Conservation (phyloP, 352 stramenopile genomes). For the Phytopythium helicoides region DNA sequence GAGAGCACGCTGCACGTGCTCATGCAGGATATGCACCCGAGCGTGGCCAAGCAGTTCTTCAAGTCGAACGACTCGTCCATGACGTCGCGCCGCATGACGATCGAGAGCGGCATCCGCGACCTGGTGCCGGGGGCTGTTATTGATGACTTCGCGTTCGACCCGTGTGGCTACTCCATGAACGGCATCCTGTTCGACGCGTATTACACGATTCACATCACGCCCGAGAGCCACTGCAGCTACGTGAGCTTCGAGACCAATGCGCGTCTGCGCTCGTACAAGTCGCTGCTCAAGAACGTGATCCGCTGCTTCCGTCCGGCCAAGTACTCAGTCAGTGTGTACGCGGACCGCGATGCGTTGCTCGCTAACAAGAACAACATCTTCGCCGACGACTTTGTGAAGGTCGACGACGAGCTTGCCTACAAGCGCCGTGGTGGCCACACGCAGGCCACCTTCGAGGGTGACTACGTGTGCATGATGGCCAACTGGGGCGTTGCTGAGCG, state of each 20-base stretch:
- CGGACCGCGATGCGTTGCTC: conserved; percentile 78
- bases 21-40: conserved; percentile 86
- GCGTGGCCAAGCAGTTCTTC: conserved; percentile 84
- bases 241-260: conserved; percentile 99
- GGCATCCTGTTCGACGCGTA: conserved; percentile 97
- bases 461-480: conserved; percentile 85
- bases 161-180: conserved; percentile 99
- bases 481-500: conserved; percentile 62
- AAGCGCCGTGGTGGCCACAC: conserved; percentile 83
- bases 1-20: conserved; percentile 82
- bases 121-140: conserved; percentile 94
- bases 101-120: conserved; percentile 93
- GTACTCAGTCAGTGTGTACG: conserved; percentile 98
- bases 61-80: conserved; percentile 65
- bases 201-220: conserved; percentile 99
- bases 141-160: conserved; percentile 98
- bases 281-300: conserved; percentile 97
- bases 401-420: conserved; percentile 76
- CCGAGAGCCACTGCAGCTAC: conserved; percentile 96
- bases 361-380: conserved; percentile 74
- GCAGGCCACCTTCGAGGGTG: conserved; percentile 80
- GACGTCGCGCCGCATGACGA: conserved; percentile 91
- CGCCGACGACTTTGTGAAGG: conserved; percentile 58
- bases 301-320: conserved; percentile 96
- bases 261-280: conserved; percentile 79